These are phyloP conservation scores for Galeopsis tetrahit DNA, from an alignment of 257 asterid genomes.

Conservation along the genomic window DNA sequence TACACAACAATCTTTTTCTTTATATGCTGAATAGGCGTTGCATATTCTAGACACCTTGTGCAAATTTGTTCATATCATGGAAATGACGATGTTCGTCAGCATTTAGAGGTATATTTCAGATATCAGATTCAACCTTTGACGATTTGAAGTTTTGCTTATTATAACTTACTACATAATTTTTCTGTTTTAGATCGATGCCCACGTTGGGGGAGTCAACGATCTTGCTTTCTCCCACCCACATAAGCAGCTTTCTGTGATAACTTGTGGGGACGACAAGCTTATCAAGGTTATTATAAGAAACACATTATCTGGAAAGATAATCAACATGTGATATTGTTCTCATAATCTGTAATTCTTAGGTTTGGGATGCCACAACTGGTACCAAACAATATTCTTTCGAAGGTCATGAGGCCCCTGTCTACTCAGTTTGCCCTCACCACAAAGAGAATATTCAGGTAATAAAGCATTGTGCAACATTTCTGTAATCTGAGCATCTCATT, in stretches of 20 bases:
- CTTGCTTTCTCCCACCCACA: constrained; percentile 88
- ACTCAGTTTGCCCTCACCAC: constrained; percentile 93
- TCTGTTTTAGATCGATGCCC: constrained; percentile 82
- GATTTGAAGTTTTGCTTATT: constrained; percentile 2
- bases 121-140: constrained; percentile 9
- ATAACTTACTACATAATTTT: constrained; percentile 15
- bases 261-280: constrained; percentile 76
- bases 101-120: constrained; percentile 65
- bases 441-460: constrained; percentile 90
- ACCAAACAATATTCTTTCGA: constrained; percentile 72
- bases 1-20: constrained; percentile 29
- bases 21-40: constrained; percentile 69
- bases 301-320: constrained; percentile 25
- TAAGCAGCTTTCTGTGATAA: constrained; percentile 86
- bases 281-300: constrained; percentile 48
- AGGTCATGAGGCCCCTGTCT: constrained; percentile 96
- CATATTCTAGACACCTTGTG: constrained; percentile 84
- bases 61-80: constrained; percentile 83
- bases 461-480: constrained; percentile 14
- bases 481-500: constrained; percentile 16
- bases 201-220: constrained; percentile 91
- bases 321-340: constrained; percentile 30
- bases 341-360: constrained; percentile 48
- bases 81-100: constrained; percentile 79
- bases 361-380: constrained; percentile 91